A percentile compares a stretch with the other conserved stretches of the same genome.
Evolutionary conservation across 2,329 filamentous ascomycete species (phyloP).

Genomic region (Rachicladosporium sp.): DNA sequence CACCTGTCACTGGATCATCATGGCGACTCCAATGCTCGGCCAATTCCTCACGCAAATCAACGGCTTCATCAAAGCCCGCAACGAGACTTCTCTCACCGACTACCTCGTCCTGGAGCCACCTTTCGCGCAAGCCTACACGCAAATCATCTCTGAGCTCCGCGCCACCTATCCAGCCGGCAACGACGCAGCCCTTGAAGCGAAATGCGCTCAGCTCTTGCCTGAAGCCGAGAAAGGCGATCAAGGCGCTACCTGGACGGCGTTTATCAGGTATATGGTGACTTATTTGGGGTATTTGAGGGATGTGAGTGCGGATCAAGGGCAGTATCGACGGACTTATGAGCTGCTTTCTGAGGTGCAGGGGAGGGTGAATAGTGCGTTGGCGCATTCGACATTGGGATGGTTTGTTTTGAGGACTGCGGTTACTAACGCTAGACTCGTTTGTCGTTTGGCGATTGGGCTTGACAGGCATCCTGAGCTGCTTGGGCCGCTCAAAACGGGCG

Average conservation of each 20-base stretch:
- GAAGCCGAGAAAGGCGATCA: conserved; percentile 52
- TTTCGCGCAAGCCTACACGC: conserved; percentile 52
- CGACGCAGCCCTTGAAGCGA: conserved; percentile 45
- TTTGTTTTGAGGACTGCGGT: conserved; percentile 76
- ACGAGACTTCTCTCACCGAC: conserved; percentile 53
- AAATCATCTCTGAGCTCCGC: conserved; percentile 56
- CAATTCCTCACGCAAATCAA: conserved; percentile 57
- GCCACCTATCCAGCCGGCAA: conserved; percentile 39
- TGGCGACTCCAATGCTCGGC: conserved; percentile 48
- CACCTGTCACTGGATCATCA: conserved; percentile 1
- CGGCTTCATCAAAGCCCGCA: conserved; percentile 47
- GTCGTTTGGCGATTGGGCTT: conserved; percentile 70
- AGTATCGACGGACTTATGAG: conserved; percentile 64
- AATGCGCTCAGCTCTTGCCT: conserved; percentile 53
- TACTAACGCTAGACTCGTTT: conserved; percentile 66
- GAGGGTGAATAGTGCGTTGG: conserved; percentile 73
- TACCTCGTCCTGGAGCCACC: conserved; percentile 67
- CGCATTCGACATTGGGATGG: conserved; percentile 65
- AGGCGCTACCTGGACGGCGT: conserved; percentile 60
- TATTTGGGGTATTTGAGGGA: conserved; percentile 75
- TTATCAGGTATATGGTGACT: conserved; percentile 66
- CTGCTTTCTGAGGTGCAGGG: conserved; percentile 61
- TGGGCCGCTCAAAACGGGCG: conserved; percentile 36
- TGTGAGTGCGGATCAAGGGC: conserved; percentile 63
- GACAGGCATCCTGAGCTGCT: conserved; percentile 71